phyloP scores from a whole-genome alignment of 768 basidiomycete genomes.

The Suillus sp. region DNA sequence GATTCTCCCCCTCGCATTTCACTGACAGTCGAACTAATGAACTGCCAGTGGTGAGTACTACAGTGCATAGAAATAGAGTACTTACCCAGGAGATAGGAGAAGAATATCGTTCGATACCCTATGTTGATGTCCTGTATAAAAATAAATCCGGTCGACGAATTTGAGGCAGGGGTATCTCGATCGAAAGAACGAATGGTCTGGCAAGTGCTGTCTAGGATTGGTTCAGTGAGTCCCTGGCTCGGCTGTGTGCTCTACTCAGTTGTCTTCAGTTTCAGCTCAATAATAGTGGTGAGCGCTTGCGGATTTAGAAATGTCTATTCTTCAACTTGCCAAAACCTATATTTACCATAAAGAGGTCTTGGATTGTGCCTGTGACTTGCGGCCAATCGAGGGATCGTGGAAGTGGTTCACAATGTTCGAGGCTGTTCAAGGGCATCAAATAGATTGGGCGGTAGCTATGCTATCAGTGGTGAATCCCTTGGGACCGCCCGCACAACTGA shows the following conservation, averaged over 20 bases:
- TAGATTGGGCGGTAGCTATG: conserved; percentile 5
- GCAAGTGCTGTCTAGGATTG: not conserved
- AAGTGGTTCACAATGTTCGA: conserved; percentile 16
- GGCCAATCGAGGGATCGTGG: not conserved
- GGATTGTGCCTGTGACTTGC: not conserved
- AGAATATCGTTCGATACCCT: not conserved
- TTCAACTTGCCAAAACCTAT: not conserved
- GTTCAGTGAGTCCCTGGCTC: not conserved
- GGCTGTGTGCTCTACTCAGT: not conserved
- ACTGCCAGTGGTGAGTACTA: not conserved
- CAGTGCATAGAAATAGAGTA: not conserved
- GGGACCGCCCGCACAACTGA: conserved; percentile 51
- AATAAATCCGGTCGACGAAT: not conserved
- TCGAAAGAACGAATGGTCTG: not conserved
- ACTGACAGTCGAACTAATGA: not conserved
- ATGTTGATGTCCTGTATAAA: not conserved
- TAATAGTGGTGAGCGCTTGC: not conserved
- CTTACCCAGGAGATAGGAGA: not conserved
- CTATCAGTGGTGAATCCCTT: conserved; percentile 34
- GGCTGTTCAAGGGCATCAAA: conserved; percentile 24
- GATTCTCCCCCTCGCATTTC: too few species aligned
- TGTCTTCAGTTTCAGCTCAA: not conserved
- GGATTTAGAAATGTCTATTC: not conserved
- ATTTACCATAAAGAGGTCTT: not conserved
- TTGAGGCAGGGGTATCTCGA: not conserved